phyloP scores from a whole-genome alignment of 768 basidiomycete genomes.

The Boletus insuetus region DNA sequence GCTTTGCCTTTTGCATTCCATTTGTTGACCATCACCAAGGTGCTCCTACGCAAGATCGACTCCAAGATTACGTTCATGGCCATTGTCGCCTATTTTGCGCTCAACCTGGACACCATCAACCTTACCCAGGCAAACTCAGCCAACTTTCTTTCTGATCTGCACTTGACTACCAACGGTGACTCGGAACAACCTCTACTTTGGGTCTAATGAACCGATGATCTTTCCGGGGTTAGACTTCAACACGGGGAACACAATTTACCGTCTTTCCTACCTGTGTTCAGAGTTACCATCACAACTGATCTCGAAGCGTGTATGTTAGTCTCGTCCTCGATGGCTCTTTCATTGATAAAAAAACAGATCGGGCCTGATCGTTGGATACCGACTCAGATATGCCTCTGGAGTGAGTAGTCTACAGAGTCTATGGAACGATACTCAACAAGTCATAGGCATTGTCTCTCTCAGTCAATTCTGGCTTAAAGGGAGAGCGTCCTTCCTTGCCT shows the following conservation, averaged over 20 bases:
- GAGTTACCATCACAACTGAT: constrained; percentile 64
- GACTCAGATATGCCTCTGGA: constrained; percentile 55
- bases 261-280: constrained; percentile 49
- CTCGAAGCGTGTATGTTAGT: constrained; percentile 48
- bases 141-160: constrained; percentile 55
- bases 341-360: constrained; percentile 31
- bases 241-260: constrained; percentile 52
- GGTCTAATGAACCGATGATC: background rate
- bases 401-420: constrained; percentile 10
- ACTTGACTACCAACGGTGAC: constrained; percentile 47
- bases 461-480: constrained; percentile 57
- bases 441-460: constrained; percentile 40
- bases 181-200: background rate
- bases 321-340: background rate
- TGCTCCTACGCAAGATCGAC: constrained; percentile 53
- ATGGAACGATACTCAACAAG: background rate
- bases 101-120: constrained; percentile 55
- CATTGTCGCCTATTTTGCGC: constrained; percentile 53
- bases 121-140: constrained; percentile 57
- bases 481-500: constrained; percentile 46
- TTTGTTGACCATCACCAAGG: constrained; percentile 25
- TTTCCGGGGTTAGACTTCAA: constrained; percentile 44
- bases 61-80: constrained; percentile 61
- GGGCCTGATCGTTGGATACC: constrained; percentile 68
- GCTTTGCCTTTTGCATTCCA: too few relatives aligned